Conservation (phyloP, 2,329 filamentous ascomycete genomes). For the Cryphonectria carpinicola region DNA sequence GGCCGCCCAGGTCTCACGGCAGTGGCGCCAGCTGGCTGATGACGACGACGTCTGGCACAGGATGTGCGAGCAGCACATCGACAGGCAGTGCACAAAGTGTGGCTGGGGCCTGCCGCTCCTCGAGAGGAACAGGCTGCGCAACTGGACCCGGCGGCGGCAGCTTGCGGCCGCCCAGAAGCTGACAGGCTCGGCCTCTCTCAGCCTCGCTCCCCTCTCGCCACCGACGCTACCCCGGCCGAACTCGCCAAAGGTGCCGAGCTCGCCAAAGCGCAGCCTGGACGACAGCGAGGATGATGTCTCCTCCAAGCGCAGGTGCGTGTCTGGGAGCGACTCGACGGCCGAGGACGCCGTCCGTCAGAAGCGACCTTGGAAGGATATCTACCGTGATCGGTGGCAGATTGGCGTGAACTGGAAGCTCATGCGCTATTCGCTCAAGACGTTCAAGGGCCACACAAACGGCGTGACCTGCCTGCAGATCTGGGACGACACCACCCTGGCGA, state of each 20-base stretch:
- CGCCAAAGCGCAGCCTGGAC: slow-evolving; percentile 41
- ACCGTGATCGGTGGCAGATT: slow-evolving; percentile 81
- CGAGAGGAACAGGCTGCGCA: slow-evolving; percentile 84
- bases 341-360: slow-evolving; percentile 22
- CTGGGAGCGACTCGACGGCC: slow-evolving; percentile 30
- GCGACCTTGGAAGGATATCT: slow-evolving; percentile 95
- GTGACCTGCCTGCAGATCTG: slow-evolving; percentile 67
- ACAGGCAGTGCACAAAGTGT: slow-evolving; percentile 91
- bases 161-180: slow-evolving; percentile 48
- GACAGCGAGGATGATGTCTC: slow-evolving; percentile 29
- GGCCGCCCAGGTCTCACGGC: slow-evolving; percentile 87
- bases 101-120: slow-evolving; percentile 92
- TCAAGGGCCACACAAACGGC: slow-evolving; percentile 86
- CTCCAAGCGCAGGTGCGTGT: slow-evolving; percentile 41
- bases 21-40: slow-evolving; percentile 89
- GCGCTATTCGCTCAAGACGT: slow-evolving; percentile 79
- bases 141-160: slow-evolving; percentile 85
- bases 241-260: slow-evolving; percentile 32
- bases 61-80: slow-evolving; percentile 98
- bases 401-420: slow-evolving; percentile 98
- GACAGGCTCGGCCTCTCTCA: slow-evolving; percentile 27
- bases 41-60: slow-evolving; percentile 97
- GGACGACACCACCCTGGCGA: slow-evolving; percentile 87
- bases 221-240: slow-evolving; percentile 37
- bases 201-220: slow-evolving; percentile 32